These are phyloP conservation scores for Lodderomyces margitis DNA, from an alignment of 1,139 yeast species.

Conservation along the genomic window DNA sequence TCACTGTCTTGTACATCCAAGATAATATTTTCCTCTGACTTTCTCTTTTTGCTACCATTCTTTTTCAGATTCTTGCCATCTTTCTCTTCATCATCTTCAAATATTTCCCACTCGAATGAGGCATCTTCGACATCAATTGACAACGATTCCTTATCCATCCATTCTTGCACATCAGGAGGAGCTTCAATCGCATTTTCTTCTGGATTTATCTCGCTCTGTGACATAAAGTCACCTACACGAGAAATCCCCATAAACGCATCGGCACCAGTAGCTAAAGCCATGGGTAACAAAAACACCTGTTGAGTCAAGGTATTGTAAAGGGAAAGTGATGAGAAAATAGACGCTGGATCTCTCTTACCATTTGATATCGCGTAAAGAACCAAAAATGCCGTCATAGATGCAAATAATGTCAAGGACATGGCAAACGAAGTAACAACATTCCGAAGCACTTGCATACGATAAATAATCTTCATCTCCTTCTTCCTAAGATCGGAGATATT, in stretches of 20 bases:
- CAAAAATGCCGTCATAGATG: constrained; percentile 74
- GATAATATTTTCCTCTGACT: neutral
- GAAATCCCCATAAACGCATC: constrained; percentile 68
- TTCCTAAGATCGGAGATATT: constrained; percentile 46
- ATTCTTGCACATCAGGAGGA: constrained; percentile 21
- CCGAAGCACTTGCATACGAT: constrained; percentile 52
- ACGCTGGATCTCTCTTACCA: constrained; percentile 57
- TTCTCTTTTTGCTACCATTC: constrained; percentile 5
- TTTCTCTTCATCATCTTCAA: constrained; percentile 22
- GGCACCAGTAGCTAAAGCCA: constrained; percentile 63
- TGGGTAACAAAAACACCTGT: constrained; percentile 62
- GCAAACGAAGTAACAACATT: constrained; percentile 60
- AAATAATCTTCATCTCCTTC: constrained; percentile 48
- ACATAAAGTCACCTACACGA: constrained; percentile 56
- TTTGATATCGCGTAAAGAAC: constrained; percentile 53
- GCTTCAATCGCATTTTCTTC: constrained; percentile 20
- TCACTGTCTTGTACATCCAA: constrained; percentile 1
- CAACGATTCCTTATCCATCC: constrained; percentile 22
- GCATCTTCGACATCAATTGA: constrained; percentile 54
- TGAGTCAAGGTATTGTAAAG: constrained; percentile 61
- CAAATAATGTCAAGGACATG: constrained; percentile 58
- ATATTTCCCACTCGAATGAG: constrained; percentile 66
- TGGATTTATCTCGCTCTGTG: constrained; percentile 24
- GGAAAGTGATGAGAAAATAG: constrained; percentile 77
- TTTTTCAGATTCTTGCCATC: constrained; percentile 9